Conservation (phyloP, 768 basidiomycete species). For the Neoboletus subvelutipes region DNA sequence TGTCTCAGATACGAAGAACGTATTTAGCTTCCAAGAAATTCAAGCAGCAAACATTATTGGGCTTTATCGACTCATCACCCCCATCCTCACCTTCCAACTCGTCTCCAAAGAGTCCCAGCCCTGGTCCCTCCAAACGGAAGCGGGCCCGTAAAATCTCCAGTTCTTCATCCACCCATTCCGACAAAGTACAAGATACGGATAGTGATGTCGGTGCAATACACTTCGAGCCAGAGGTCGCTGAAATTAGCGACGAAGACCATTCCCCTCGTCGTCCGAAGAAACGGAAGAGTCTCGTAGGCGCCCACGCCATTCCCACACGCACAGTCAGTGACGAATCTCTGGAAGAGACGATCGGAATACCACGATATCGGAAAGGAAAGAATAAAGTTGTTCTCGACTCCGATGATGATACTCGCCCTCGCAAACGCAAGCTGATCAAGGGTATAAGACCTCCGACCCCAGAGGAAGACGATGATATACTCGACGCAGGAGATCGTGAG, state of each 20-base stretch:
- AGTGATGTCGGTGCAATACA: constrained; percentile 52
- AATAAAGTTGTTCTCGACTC: constrained; percentile 28
- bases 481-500: constrained; percentile 56
- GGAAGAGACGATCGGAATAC: constrained; percentile 19
- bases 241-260: constrained; percentile 26
- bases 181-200: constrained; percentile 31
- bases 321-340: constrained; percentile 23
- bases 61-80: constrained; percentile 33
- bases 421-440: constrained; percentile 43
- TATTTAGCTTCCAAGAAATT: constrained; percentile 26
- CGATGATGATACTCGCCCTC: constrained; percentile 37
- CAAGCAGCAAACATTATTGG: constrained; percentile 47
- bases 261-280: constrained; percentile 28
- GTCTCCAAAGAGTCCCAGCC: constrained; percentile 2
- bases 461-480: constrained; percentile 42
- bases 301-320: constrained; percentile 13
- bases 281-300: constrained; percentile 11
- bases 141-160: constrained; percentile 12
- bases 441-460: constrained; percentile 43
- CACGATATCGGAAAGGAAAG: constrained; percentile 23
- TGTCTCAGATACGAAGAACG: constrained; percentile 8
- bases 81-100: constrained; percentile 17
- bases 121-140: constrained; percentile 14
- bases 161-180: constrained; percentile 15
- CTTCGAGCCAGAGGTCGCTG: constrained; percentile 40